Conservation (phyloP, 371 early-diverging fungal species). For the Mortierella sp. region DNA sequence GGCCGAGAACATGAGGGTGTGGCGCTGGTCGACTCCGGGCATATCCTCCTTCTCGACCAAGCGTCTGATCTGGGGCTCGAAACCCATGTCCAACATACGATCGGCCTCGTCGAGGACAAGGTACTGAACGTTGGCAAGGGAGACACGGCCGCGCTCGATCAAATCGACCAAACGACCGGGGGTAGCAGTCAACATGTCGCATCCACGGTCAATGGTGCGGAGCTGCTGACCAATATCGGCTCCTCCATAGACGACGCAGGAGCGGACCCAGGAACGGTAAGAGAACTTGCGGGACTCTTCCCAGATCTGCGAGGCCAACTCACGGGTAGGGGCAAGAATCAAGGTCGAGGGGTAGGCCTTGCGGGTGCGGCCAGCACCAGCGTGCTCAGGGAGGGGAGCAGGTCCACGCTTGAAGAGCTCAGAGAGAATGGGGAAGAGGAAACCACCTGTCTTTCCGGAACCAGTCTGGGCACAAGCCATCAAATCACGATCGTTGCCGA, state of each 20-base stretch:
- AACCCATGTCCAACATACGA: conserved; percentile 99
- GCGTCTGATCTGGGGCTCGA: conserved; percentile 98
- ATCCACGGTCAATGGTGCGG: conserved; percentile 90
- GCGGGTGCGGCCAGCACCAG: conserved; percentile 84
- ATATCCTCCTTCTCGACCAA: conserved; percentile 96
- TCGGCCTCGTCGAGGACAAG: conserved; percentile 99
- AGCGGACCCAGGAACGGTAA: conserved; percentile 91
- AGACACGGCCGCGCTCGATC: conserved; percentile 91
- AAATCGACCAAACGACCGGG: conserved; percentile 98
- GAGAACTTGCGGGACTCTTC: conserved; percentile 89
- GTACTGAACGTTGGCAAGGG: conserved; percentile 84
- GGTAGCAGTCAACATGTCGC: conserved; percentile 98
- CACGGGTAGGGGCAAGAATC: conserved; percentile 98
- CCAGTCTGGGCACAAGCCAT: conserved; percentile 96
- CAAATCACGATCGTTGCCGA: conserved; percentile 79
- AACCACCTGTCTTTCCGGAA: conserved; percentile 94
- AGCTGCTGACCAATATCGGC: conserved; percentile 95
- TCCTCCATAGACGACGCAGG: conserved; percentile 98
- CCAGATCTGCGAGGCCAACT: conserved; percentile 97
- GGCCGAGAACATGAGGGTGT: conserved; percentile 98
- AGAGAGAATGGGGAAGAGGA: conserved; percentile 93
- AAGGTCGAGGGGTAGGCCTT: conserved; percentile 87
- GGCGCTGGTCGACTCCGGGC: conserved; percentile 87
- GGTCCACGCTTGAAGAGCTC: conserved; percentile 94
- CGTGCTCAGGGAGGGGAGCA: conserved; percentile 64